phyloP scores from a whole-genome alignment of 768 basidiomycete species.

The Hirschioporus abietinus region DNA sequence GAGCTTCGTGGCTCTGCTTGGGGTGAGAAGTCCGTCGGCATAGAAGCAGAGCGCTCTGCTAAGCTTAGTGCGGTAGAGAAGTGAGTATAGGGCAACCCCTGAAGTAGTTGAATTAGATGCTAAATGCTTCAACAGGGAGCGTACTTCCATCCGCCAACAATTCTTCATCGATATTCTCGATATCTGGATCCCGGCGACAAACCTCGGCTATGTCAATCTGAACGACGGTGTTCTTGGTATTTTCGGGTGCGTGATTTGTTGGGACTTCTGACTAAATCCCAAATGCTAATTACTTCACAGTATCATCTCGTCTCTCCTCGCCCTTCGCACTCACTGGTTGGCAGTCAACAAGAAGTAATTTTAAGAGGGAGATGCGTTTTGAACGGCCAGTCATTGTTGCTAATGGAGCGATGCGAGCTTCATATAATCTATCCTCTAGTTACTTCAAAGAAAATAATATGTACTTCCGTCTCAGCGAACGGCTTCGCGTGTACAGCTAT shows the following conservation, averaged over 20 bases:
- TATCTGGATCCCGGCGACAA: constrained; percentile 84
- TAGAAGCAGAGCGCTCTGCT: constrained; percentile 60
- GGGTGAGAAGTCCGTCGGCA: constrained; percentile 65
- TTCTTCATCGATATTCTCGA: constrained; percentile 83
- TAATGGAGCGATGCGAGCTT: background rate
- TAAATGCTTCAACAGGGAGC: constrained; percentile 39
- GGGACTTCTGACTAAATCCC: constrained; percentile 4
- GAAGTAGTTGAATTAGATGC: constrained; percentile 11
- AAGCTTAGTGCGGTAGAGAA: constrained; percentile 51
- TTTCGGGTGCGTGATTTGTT: constrained; percentile 59
- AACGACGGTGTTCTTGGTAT: constrained; percentile 85
- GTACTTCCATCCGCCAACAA: constrained; percentile 66
- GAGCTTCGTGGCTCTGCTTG: constrained; percentile 39
- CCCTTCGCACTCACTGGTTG: constrained; percentile 61
- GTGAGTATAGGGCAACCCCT: constrained; percentile 31
- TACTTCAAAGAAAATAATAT: background rate
- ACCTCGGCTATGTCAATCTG: constrained; percentile 65
- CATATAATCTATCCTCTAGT: background rate
- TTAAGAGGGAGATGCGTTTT: background rate
- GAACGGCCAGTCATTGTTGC: background rate
- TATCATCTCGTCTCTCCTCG: constrained; percentile 65
- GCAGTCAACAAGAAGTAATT: constrained; percentile 30
- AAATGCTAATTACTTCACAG: constrained; percentile 31
- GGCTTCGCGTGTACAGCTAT: background rate
- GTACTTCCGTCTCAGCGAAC: background rate